Evolutionary conservation across 208 protist genomes (phyloP).

Genomic region (Leishmania tropica): DNA sequence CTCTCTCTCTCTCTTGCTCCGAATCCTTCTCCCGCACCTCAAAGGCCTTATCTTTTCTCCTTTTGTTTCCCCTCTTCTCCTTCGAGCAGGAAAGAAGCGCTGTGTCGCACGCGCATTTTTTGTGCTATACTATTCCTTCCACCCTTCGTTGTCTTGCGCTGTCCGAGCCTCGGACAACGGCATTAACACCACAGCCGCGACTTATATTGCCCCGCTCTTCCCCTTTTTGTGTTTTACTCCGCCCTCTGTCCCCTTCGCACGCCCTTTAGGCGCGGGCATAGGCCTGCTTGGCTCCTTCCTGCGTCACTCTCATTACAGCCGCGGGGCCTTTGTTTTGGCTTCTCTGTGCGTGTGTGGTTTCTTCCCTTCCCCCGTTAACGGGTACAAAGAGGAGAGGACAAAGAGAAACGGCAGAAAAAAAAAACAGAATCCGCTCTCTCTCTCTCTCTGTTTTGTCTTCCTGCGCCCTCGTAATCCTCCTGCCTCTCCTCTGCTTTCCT

Average conservation of each 20-base stretch:
- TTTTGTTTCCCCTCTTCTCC: not conserved
- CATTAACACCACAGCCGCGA: not conserved
- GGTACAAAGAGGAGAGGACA: not conserved
- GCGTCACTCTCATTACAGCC: not conserved
- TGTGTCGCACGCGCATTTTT: not conserved
- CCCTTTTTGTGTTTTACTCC: not conserved
- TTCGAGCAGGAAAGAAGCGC: not conserved
- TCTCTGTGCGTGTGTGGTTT: not conserved
- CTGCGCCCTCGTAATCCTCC: not conserved
- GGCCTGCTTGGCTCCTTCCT: not conserved
- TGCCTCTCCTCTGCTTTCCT: not conserved
- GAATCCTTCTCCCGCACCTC: not conserved
- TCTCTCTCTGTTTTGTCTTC: not conserved
- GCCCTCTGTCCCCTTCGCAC: not conserved
- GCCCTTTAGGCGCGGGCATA: not conserved
- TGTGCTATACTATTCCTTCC: not conserved
- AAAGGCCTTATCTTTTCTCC: not conserved
- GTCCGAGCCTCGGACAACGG: not conserved
- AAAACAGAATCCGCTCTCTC: not conserved
- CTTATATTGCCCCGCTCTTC: not conserved
- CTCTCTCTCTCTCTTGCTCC: too few relatives aligned
- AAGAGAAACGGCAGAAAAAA: not conserved
- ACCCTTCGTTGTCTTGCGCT: not conserved
- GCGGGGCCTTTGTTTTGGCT: too few relatives aligned
- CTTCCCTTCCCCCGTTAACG: not conserved